Evolutionary conservation across 108 stramenopile species (phyloP), one percentile per base, ranked within the genome.

Genomic region (Nitzschia sp.): DNA sequence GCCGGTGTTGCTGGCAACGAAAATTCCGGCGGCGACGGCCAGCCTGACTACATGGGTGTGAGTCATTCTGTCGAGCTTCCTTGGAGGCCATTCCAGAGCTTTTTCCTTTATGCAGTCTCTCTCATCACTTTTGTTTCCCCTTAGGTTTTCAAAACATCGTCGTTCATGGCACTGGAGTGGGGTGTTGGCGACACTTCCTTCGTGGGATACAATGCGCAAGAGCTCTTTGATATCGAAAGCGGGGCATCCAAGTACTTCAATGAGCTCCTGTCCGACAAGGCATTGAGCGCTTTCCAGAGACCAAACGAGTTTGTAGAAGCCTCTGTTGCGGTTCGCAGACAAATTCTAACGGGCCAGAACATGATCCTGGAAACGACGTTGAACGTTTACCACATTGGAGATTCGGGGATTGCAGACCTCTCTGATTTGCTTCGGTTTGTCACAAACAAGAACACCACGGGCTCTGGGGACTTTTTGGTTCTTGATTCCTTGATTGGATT

Each of bases 121-220:
- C 26, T 54, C 6, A 2, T 26, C 1, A 1, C 25, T 5, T 54
- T 46, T 62, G 42, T 9, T 25, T 45, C 27, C 18, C 38, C 19
- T 28, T 55, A 75, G 74, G 55, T 75, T 33, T 75, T 59, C 67
- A 58, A 75, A 63, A 68, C 74, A 11, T 46, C 66, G 24, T 59
- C 56, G 2, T 63, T 45, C 19, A n/a, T 68, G 29, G 30, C 29
- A 24, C 25, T 75, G 6, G 46, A 54, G 31, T 68, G 66, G 56
- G 21, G 66, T 5, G 15, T 64, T 3, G 56, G 54, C 45, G 28
- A 27, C 36, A 2, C 46, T 3, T 33, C 45, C 27, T 68, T 68
- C 51, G 9, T 21, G 15, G 42, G 9, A 26, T 62, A 62, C 38
- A 13, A 45, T 3, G 59, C 67, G 5, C 53, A 62, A 15, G 74